Percentiles rank a stretch among this genome's conserved stretches.
Evolutionary conservation across 768 basidiomycete species (phyloP).

Genomic region (Leccinum subgranulosum): DNA sequence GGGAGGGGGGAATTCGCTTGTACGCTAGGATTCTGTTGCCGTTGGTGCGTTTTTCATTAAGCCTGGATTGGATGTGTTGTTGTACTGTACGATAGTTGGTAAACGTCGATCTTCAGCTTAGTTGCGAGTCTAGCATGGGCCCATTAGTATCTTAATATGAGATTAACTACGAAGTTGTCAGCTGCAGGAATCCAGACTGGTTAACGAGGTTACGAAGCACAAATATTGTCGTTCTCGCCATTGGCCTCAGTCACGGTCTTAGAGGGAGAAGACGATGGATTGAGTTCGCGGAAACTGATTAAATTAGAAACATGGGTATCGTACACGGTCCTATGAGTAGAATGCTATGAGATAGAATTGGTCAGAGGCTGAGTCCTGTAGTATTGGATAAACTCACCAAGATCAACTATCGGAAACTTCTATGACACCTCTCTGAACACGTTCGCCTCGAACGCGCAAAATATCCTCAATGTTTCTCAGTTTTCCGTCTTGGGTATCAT

Average conservation of each 20-base stretch:
- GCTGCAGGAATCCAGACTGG: neutral
- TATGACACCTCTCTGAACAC: slow-evolving; percentile 55
- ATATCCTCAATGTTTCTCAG: slow-evolving; percentile 82
- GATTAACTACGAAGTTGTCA: neutral
- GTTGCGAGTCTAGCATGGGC: neutral
- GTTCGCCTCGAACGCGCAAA: slow-evolving; percentile 74
- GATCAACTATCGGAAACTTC: slow-evolving; percentile 43
- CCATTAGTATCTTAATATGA: neutral
- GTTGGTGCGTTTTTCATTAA: neutral
- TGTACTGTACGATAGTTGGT: neutral
- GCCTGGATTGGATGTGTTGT: neutral
- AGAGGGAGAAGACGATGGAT: slow-evolving; percentile 8
- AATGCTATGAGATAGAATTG: neutral
- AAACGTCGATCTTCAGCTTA: neutral
- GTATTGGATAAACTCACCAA: slow-evolving; percentile 2
- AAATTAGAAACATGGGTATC: slow-evolving; percentile 5
- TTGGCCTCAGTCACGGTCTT: neutral
- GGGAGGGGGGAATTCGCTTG: neutral
- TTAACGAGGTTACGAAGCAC: neutral
- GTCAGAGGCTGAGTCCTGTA: neutral
- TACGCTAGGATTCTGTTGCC: neutral
- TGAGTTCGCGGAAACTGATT: slow-evolving; percentile 25
- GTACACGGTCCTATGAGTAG: slow-evolving; percentile 4
- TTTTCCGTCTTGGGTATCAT: slow-evolving; percentile 68
- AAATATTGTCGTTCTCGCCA: neutral